Evolutionary conservation across 1,284 basidiomycete species (phyloP).

Genomic region (Puccinia hordei): DNA sequence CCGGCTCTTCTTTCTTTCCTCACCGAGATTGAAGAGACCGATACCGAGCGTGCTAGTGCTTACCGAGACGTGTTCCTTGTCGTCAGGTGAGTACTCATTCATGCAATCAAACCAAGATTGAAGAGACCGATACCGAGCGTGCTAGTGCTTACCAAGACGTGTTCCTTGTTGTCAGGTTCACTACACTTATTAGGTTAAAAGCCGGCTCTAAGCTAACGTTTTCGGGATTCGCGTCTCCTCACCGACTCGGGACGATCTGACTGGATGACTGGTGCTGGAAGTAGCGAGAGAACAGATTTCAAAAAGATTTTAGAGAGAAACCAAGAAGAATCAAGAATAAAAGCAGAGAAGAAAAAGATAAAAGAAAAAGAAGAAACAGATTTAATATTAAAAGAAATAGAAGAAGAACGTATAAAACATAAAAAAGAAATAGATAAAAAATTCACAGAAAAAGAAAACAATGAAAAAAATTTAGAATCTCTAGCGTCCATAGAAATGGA

Average conservation of each 20-base stretch:
- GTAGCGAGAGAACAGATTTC: neutral
- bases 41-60: too few species aligned
- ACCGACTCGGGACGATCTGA: too few species aligned
- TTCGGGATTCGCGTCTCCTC: too few species aligned
- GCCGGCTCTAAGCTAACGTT: too few species aligned
- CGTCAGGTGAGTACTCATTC: neutral
- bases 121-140: too few species aligned
- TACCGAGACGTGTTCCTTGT: neutral
- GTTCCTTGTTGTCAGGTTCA: too few species aligned
- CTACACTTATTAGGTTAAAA: too few species aligned
- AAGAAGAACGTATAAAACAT: neutral
- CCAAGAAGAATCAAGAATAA: neutral
- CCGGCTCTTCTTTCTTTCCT: too few species aligned
- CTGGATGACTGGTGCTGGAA: too few species aligned
- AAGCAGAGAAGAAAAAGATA: neutral
- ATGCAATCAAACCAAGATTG: too few species aligned
- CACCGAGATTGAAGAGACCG: too few species aligned
- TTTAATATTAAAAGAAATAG: neutral
- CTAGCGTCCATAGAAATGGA: neutral
- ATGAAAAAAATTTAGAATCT: neutral
- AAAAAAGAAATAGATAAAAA: neutral
- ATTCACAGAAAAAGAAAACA: neutral
- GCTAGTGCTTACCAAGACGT: too few species aligned
- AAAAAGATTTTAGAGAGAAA: neutral
- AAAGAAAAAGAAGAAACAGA: neutral